Evolutionary conservation across 2,329 filamentous ascomycete species (phyloP).

Genomic region (Reticulascus tulasneorum): DNA sequence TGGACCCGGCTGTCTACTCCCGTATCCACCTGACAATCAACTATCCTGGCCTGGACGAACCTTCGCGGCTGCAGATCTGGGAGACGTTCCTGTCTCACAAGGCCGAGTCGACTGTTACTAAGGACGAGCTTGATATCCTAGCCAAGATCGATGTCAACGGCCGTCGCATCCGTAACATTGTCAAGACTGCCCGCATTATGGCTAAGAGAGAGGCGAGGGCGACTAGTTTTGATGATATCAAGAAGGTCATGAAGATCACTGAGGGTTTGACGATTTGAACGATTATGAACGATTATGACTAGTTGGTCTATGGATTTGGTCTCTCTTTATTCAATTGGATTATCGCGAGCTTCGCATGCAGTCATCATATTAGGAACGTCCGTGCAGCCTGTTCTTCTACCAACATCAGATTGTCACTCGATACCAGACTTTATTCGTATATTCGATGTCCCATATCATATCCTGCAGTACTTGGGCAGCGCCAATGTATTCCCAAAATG

Average conservation of each 20-base stretch:
- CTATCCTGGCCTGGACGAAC: conserved; percentile 22
- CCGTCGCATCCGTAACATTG: conserved; percentile 18
- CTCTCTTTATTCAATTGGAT: too few species aligned
- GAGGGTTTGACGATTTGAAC: conserved; percentile 13
- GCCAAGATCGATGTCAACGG: conserved; percentile 17
- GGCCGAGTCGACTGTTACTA: conserved; percentile 6
- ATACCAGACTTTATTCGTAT: too few species aligned
- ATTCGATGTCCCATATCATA: too few species aligned
- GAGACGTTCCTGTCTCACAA: conserved; percentile 16
- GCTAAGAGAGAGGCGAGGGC: conserved; percentile 11
- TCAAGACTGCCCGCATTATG: conserved; percentile 20
- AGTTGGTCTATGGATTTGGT: too few species aligned
- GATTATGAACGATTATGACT: too few species aligned
- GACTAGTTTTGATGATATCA: conserved; percentile 15
- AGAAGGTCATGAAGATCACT: conserved; percentile 19
- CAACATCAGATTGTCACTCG: too few species aligned
- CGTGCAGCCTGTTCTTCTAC: too few species aligned
- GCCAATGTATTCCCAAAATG: too few species aligned
- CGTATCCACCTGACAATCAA: conserved; percentile 42
- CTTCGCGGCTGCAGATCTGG: conserved; percentile 20
- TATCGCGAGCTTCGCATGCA: too few species aligned
- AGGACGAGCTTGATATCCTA: conserved; percentile 11
- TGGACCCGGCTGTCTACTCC: conserved; percentile 45
- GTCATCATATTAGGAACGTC: too few species aligned
- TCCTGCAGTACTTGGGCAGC: too few species aligned